phyloP scores from a whole-genome alignment of 2,329 filamentous ascomycete species.

The Didymosphaeria variabile region DNA sequence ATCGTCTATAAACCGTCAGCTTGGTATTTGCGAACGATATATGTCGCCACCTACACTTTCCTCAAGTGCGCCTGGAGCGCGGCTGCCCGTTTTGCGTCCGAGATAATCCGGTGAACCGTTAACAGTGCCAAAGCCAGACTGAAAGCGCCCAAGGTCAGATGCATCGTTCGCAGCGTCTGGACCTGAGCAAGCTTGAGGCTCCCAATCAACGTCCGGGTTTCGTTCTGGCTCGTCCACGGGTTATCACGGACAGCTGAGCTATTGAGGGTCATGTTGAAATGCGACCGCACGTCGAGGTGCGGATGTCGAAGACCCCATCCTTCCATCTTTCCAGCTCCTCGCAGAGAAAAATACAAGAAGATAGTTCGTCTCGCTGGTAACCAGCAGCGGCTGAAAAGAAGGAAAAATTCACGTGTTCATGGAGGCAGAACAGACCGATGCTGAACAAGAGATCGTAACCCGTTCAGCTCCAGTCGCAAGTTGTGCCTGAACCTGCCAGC shows the following conservation, averaged over 20 bases:
- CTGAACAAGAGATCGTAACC: conserved; percentile 46
- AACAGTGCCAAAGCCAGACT: conserved; percentile 48
- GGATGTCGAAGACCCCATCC: conserved; percentile 43
- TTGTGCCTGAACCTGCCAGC: conserved; percentile 52
- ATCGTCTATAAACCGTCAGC: conserved; percentile 40
- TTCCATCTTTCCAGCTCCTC: conserved; percentile 47
- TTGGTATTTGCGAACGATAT: background rate
- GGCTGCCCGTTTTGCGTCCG: conserved; percentile 48
- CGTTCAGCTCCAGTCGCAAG: conserved; percentile 46
- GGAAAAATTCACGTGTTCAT: conserved; percentile 48
- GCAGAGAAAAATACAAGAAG: conserved; percentile 41
- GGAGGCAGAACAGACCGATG: conserved; percentile 43
- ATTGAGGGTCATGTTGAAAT: conserved; percentile 51
- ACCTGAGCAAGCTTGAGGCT: conserved; percentile 49
- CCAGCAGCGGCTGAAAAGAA: conserved; percentile 51
- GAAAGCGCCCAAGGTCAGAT: conserved; percentile 50
- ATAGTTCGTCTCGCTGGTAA: conserved; percentile 46
- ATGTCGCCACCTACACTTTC: conserved; percentile 40
- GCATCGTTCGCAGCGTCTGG: conserved; percentile 50
- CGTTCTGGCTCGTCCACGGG: conserved; percentile 43
- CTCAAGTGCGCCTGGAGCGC: conserved; percentile 41
- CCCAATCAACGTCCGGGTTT: conserved; percentile 43
- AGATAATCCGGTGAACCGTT: conserved; percentile 49
- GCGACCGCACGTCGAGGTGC: conserved; percentile 46
- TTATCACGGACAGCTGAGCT: conserved; percentile 36